These are phyloP conservation scores for Auricularia sp. DNA, from an alignment of 768 basidiomycete genomes.

Conservation along the genomic window DNA sequence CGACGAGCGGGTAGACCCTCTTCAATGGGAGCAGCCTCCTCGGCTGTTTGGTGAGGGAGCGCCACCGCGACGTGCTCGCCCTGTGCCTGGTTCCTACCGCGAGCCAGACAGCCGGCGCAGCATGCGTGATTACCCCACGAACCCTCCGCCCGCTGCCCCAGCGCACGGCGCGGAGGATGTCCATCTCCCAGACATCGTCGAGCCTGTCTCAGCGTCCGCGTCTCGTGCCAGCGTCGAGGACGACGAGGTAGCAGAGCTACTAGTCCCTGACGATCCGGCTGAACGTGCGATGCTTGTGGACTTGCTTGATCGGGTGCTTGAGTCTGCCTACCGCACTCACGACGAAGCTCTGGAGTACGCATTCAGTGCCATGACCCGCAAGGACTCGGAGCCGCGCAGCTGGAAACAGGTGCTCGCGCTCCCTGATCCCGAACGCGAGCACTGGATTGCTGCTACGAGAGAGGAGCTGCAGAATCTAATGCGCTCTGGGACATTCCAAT, in stretches of 20 bases:
- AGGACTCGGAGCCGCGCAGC: background rate
- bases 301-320: background rate
- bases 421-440: background rate
- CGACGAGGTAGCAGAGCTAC: background rate
- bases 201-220: background rate
- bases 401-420: background rate
- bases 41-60: background rate
- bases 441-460: conserved; percentile 16
- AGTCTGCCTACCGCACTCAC: background rate
- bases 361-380: background rate
- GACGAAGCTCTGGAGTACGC: background rate
- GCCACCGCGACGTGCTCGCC: background rate
- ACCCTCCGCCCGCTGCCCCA: background rate
- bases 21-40: background rate
- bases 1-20: background rate
- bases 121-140: background rate
- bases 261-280: background rate
- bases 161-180: background rate
- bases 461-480: conserved; percentile 15
- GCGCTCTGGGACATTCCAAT: conserved; percentile 23
- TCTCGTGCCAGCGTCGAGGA: background rate
- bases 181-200: background rate
- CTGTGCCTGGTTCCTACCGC: background rate
- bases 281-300: background rate
- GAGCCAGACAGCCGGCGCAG: background rate